Evolutionary conservation across 306 rosid genomes (phyloP).

Genomic region (Biancaea sappan): DNA sequence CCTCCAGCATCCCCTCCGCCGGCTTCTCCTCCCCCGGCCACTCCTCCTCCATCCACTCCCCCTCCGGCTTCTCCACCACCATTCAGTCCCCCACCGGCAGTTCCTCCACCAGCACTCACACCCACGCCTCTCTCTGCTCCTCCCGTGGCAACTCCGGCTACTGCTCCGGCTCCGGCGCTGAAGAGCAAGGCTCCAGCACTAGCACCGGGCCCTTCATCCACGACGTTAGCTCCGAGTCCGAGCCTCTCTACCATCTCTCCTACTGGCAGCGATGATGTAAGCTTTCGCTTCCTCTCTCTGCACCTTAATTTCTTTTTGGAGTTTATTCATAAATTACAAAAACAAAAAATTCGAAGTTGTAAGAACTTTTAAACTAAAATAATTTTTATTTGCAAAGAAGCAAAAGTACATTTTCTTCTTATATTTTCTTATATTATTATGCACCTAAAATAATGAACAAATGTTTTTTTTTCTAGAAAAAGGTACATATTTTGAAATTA

Average conservation of each 20-base stretch:
- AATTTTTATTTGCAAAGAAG: no score
- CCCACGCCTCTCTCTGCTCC: conserved; percentile 33
- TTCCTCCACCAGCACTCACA: conserved; percentile 45
- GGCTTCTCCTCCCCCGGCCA: conserved; percentile 36
- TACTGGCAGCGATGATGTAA: conserved; percentile 43
- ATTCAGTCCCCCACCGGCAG: conserved; percentile 54
- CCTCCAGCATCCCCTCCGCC: conserved; percentile 49
- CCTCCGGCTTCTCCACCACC: conserved; percentile 52
- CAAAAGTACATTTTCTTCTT: no score
- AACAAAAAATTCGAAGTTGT: no score
- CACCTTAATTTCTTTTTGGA: no score
- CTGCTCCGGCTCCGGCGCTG: conserved; percentile 32
- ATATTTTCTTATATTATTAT: no score
- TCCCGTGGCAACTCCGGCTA: conserved; percentile 28
- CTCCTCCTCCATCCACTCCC: conserved; percentile 51
- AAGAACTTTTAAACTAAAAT: no score
- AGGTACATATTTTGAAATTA: no score
- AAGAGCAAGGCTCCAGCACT: not conserved
- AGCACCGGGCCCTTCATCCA: not conserved
- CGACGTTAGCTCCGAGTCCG: conserved; percentile 53
- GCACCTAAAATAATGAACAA: no score
- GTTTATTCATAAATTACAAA: no score
- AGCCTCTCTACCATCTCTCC: conserved; percentile 40
- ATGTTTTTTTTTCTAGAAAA: no score
- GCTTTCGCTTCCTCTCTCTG: not conserved